These are phyloP conservation scores for Macrophomina phaseolina DNA, from an alignment of 2,329 filamentous ascomycete species.

Conservation along the genomic window DNA sequence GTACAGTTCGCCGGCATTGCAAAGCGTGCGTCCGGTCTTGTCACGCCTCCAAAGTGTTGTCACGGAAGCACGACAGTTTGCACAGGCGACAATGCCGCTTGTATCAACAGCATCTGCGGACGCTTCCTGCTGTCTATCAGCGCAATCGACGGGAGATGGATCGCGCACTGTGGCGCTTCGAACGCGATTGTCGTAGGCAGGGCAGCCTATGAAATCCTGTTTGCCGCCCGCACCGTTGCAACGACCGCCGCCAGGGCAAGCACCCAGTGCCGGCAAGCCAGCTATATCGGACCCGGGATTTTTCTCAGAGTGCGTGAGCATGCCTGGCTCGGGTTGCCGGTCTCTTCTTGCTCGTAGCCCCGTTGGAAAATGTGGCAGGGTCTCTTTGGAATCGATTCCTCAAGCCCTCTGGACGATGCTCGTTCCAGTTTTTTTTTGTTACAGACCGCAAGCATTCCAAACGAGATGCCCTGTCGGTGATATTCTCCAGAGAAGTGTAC, in stretches of 20 bases:
- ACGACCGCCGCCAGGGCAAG: slow-evolving; percentile 90
- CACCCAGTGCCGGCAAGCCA: slow-evolving; percentile 64
- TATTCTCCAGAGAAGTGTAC: neutral
- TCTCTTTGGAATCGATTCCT: neutral
- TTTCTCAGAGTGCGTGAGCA: neutral
- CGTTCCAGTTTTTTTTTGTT: neutral
- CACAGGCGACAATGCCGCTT: slow-evolving; percentile 67
- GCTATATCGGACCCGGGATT: too few relatives aligned
- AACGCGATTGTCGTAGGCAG: slow-evolving; percentile 94
- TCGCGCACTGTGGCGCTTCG: slow-evolving; percentile 74
- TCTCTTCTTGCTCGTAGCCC: neutral
- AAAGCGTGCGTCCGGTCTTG: slow-evolving; percentile 93
- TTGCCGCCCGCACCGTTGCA: slow-evolving; percentile 97
- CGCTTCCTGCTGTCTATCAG: neutral
- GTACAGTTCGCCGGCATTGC: slow-evolving; percentile 75
- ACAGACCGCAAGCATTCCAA: neutral
- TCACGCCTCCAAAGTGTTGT: slow-evolving; percentile 95
- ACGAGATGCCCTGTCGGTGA: neutral
- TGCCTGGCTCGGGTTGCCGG: neutral
- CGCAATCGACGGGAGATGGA: slow-evolving; percentile 34
- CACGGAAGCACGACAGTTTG: slow-evolving; percentile 95
- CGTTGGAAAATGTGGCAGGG: neutral
- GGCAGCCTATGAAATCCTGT: slow-evolving; percentile 92
- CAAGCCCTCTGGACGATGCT: neutral
- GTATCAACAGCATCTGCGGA: neutral